A percentile compares a stretch with the other conserved stretches of the same genome.
Evolutionary conservation across 2,329 filamentous ascomycete species (phyloP).

Genomic region (Rosellinia necatrix): DNA sequence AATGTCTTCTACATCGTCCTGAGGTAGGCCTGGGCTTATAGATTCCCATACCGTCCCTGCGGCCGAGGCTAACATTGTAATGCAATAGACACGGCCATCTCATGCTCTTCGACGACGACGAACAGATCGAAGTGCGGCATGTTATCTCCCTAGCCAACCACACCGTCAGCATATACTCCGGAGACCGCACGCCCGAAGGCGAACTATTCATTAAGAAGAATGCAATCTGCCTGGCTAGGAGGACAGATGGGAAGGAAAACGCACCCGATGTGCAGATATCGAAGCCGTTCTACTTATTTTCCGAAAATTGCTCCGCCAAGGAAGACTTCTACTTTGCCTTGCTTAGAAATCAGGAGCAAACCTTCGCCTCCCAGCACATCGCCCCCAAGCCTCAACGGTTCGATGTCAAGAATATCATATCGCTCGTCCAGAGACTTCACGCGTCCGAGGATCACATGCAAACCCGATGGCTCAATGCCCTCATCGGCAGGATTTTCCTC

Average conservation of each 20-base stretch:
- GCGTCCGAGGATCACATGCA: slow-evolving; percentile 89
- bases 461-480: slow-evolving; percentile 90
- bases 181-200: slow-evolving; percentile 79
- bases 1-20: slow-evolving; percentile 95
- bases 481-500: slow-evolving; percentile 87
- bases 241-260: slow-evolving; percentile 57
- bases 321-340: slow-evolving; percentile 98
- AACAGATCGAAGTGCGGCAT: slow-evolving; percentile 93
- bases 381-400: slow-evolving; percentile 76
- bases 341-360: slow-evolving; percentile 79
- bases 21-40: slow-evolving; percentile 61
- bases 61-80: slow-evolving; percentile 19
- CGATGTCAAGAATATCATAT: slow-evolving; percentile 84
- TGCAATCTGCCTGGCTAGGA: slow-evolving; percentile 79
- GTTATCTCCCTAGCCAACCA: slow-evolving; percentile 93
- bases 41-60: neutral
- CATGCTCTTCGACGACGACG: slow-evolving; percentile 96
- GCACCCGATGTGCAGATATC: slow-evolving; percentile 62
- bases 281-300: slow-evolving; percentile 92
- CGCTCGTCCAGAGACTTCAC: slow-evolving; percentile 86
- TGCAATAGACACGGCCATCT: slow-evolving; percentile 81
- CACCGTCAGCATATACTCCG: slow-evolving; percentile 81
- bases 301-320: slow-evolving; percentile 92
- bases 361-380: slow-evolving; percentile 57
- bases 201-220: slow-evolving; percentile 97